These are phyloP conservation scores for Solanum pennellii DNA, from an alignment of 257 asterid species.

Conservation along the genomic window DNA sequence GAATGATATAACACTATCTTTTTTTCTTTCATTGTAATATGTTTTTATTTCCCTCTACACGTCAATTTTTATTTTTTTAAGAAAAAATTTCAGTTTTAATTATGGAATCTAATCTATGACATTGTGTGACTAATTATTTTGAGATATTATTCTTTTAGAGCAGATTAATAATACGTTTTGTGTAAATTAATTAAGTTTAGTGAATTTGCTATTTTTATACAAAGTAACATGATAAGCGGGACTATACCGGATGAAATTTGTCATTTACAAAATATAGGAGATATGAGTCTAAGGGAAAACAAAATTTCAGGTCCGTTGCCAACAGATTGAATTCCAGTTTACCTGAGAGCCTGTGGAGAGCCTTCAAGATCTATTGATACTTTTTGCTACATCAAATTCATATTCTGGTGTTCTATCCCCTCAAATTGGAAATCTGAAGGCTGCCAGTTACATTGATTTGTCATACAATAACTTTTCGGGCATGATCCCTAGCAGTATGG, in stretches of 20 bases:
- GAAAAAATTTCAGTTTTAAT: too few relatives aligned
- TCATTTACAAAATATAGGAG: not conserved
- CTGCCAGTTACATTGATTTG: not conserved
- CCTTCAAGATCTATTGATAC: not conserved
- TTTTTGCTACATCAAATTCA: constrained; percentile 7
- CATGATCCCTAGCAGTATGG: constrained; percentile 5
- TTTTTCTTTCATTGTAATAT: too few relatives aligned
- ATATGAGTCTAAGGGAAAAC: not conserved
- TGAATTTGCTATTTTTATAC: not conserved
- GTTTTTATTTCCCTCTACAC: too few relatives aligned
- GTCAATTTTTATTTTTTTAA: too few relatives aligned
- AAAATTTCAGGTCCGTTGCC: constrained; percentile 6
- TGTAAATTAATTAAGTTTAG: too few relatives aligned
- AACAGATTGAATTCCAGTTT: constrained; percentile 9
- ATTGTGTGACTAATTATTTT: too few relatives aligned
- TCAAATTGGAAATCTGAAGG: constrained; percentile 5
- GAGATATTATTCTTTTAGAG: too few relatives aligned
- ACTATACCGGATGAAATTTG: not conserved
- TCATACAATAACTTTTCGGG: constrained; percentile 7
- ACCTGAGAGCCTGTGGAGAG: constrained; percentile 4
- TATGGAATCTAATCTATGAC: too few relatives aligned
- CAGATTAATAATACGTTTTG: too few relatives aligned
- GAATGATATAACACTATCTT: too few relatives aligned
- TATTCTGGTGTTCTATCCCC: constrained; percentile 5
- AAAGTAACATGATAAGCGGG: not conserved